Percentiles rank a stretch among this genome's conserved stretches.
Evolutionary conservation across 805 yeast genomes (phyloP).

Genomic region (Saccharomycopsis sp.): DNA sequence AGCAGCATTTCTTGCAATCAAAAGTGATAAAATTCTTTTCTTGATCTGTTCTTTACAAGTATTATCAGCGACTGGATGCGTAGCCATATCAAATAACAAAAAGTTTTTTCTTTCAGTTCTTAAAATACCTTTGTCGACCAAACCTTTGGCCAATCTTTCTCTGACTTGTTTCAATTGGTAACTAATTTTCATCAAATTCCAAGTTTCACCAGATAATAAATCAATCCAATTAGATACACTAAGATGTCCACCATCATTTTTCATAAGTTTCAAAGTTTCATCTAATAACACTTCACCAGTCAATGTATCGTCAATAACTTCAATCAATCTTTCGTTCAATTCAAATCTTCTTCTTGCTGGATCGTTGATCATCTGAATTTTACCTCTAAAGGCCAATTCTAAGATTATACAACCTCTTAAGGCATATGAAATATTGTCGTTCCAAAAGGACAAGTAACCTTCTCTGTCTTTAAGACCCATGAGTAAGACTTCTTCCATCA

Average conservation of each 20-base stretch:
- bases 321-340: slow-evolving; percentile 75
- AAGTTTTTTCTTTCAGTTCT: slow-evolving; percentile 95
- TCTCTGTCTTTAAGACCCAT: slow-evolving; percentile 93
- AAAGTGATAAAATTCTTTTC: slow-evolving; percentile 55
- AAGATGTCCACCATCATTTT: slow-evolving; percentile 65
- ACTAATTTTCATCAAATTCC: slow-evolving; percentile 90
- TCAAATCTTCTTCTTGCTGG: slow-evolving; percentile 87
- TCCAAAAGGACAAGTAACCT: slow-evolving; percentile 96
- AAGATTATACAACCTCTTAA: slow-evolving; percentile 87
- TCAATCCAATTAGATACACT: slow-evolving; percentile 90
- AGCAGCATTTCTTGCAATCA: slow-evolving; percentile 62
- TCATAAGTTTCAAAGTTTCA: slow-evolving; percentile 87
- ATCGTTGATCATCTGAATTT: slow-evolving; percentile 82
- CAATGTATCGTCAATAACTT: slow-evolving; percentile 72
- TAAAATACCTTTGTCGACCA: slow-evolving; percentile 92
- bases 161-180: slow-evolving; percentile 96
- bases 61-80: slow-evolving; percentile 90
- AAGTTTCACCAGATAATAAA: slow-evolving; percentile 87
- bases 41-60: slow-evolving; percentile 74
- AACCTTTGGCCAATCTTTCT: slow-evolving; percentile 90
- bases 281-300: slow-evolving; percentile 95
- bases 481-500: slow-evolving; percentile 93
- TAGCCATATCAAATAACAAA: slow-evolving; percentile 94
- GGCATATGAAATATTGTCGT: slow-evolving; percentile 93
- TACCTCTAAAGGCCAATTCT: slow-evolving; percentile 86